phyloP scores from a whole-genome alignment of 2,329 filamentous ascomycete species.

The Fusarium sambucinum region DNA sequence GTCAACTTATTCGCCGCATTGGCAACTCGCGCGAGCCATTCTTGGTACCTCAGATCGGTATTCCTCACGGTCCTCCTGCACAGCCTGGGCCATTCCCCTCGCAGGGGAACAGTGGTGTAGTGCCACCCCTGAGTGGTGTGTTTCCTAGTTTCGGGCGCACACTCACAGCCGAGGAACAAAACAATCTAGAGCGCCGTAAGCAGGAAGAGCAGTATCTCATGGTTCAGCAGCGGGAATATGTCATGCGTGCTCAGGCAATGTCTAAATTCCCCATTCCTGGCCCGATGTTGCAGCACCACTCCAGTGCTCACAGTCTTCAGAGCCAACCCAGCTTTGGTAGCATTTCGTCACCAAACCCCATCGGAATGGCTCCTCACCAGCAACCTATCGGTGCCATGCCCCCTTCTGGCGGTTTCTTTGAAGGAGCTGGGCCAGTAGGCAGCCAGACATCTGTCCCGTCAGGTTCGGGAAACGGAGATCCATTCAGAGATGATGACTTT shows the following conservation, averaged over 20 bases:
- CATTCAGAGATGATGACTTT: constrained; percentile 79
- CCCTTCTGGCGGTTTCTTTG: constrained; percentile 77
- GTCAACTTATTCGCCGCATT: constrained; percentile 93
- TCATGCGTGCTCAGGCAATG: constrained; percentile 86
- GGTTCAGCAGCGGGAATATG: constrained; percentile 93
- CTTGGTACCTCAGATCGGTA: constrained; percentile 95
- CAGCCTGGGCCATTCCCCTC: constrained; percentile 63
- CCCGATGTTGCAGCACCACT: constrained; percentile 83
- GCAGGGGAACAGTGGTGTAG: constrained; percentile 69
- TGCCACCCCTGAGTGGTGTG: constrained; percentile 90
- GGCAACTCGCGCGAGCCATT: constrained; percentile 98
- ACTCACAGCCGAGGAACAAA: constrained; percentile 96
- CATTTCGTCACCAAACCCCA: constrained; percentile 88
- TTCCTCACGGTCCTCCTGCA: constrained; percentile 83
- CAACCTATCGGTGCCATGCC: constrained; percentile 69
- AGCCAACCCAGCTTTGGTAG: constrained; percentile 97
- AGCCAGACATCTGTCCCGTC: constrained; percentile 44
- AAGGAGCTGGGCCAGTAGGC: constrained; percentile 60
- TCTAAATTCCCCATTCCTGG: constrained; percentile 75
- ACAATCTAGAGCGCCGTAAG: constrained; percentile 94
- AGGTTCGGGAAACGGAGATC: constrained; percentile 58
- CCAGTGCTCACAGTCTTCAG: constrained; percentile 93
- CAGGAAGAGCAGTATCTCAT: constrained; percentile 98
- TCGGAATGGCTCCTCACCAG: constrained; percentile 65
- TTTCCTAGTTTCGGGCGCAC: constrained; percentile 98